Conservation (phyloP, 345 rosid species). For the Brassica carinata region DNA sequence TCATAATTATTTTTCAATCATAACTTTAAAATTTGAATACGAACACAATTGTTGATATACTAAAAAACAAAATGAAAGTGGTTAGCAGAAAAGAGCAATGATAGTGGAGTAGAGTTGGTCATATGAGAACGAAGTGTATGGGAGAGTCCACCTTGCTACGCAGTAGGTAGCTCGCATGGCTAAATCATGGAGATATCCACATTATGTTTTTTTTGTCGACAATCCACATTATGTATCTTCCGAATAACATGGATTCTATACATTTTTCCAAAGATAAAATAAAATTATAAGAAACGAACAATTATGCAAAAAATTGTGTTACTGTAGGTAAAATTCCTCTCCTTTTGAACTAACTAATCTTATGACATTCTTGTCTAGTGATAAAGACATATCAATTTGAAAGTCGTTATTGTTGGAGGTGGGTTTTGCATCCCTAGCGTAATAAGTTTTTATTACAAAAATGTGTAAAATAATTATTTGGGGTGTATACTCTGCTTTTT, state of each 20-base stretch:
- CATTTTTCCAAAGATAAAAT: background rate
- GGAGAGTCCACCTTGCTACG: slow-evolving; percentile 23
- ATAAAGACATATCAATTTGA: background rate
- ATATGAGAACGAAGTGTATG: slow-evolving; percentile 24
- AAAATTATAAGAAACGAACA: background rate
- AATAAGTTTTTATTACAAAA: no score
- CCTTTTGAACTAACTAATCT: background rate
- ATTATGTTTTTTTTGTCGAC: background rate
- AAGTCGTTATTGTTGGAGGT: background rate
- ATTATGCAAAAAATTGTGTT: background rate
- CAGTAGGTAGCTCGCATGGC: slow-evolving; percentile 14
- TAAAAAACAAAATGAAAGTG: background rate
- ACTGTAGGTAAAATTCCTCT: background rate
- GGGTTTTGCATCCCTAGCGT: no score
- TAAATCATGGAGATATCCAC: slow-evolving; percentile 6
- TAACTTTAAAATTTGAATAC: background rate
- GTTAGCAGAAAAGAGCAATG: background rate
- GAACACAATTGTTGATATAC: background rate
- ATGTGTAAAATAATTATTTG: no score
- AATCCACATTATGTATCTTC: background rate
- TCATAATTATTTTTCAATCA: background rate
- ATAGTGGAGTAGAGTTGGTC: slow-evolving; percentile 29
- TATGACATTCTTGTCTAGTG: background rate
- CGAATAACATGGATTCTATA: background rate
- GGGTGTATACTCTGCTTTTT: background rate